Conservation (phyloP, 225 moss, liverwort and hornwort genomes). For the Asterella californica region DNA sequence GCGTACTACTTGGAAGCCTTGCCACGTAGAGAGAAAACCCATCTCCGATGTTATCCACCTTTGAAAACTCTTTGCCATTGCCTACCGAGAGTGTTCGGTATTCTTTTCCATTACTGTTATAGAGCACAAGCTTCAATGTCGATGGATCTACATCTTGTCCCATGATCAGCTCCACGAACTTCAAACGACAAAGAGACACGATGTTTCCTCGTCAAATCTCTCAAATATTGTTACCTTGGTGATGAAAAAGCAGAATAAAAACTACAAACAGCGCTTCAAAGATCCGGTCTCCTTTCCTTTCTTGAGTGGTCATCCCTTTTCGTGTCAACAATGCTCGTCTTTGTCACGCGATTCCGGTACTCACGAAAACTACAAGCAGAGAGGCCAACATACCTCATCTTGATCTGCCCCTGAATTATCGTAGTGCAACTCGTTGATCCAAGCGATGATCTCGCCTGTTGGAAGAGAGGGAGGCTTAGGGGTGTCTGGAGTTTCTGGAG, state of each 20-base stretch:
- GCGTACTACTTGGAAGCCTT: constrained; percentile 34
- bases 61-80: constrained; percentile 34
- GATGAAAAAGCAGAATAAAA: neutral
- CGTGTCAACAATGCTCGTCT: neutral
- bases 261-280: neutral
- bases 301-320: neutral
- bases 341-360: neutral
- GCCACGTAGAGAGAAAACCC: constrained; percentile 31
- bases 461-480: neutral
- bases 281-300: too few species aligned
- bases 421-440: constrained; percentile 49
- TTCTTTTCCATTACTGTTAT: constrained; percentile 33
- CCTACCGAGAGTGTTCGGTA: constrained; percentile 31
- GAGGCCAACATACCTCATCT: constrained; percentile 35
- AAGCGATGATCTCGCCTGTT: constrained; percentile 20
- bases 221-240: neutral
- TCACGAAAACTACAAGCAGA: neutral
- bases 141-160: constrained; percentile 31
- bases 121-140: constrained; percentile 36
- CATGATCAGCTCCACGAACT: constrained; percentile 52
- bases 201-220: neutral
- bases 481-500: neutral
- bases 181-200: neutral
- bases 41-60: constrained; percentile 22
- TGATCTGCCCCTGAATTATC: constrained; percentile 42